phyloP scores from a whole-genome alignment of 1,284 basidiomycete species.

The Ceraceosorus guamensis region DNA sequence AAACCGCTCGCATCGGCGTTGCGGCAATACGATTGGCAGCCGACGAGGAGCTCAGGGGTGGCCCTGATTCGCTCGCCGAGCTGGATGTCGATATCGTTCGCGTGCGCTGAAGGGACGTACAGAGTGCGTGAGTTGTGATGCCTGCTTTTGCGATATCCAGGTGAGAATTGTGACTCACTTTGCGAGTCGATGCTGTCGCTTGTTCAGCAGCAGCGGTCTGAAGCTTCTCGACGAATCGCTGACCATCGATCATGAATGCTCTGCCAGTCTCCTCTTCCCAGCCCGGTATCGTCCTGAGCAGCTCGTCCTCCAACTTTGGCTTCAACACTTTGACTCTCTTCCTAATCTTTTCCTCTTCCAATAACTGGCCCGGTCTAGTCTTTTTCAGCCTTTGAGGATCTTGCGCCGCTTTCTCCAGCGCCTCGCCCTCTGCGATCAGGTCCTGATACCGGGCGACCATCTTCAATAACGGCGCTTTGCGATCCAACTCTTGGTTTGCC shows the following conservation, averaged over 20 bases:
- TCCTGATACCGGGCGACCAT: constrained; percentile 80
- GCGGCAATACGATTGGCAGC: neutral
- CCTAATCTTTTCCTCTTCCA: constrained; percentile 94
- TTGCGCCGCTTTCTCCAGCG: constrained; percentile 62
- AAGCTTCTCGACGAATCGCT: constrained; percentile 71
- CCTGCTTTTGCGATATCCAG: too few species aligned
- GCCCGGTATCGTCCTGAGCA: constrained; percentile 67
- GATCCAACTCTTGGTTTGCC: constrained; percentile 69
- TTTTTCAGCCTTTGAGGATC: constrained; percentile 48
- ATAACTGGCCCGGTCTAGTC: constrained; percentile 56
- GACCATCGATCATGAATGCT: constrained; percentile 77
- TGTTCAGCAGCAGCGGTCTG: constrained; percentile 22
- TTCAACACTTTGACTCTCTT: constrained; percentile 92
- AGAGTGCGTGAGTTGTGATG: too few species aligned
- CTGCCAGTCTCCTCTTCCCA: constrained; percentile 78
- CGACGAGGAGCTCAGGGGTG: neutral
- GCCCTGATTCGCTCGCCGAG: neutral
- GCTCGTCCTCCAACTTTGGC: constrained; percentile 83
- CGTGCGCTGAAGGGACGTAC: neutral
- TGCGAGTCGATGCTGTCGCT: neutral
- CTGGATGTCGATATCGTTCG: neutral
- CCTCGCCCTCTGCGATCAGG: constrained; percentile 82
- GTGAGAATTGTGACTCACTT: neutral
- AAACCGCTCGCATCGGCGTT: neutral
- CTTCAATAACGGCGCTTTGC: constrained; percentile 68